These are phyloP conservation scores for Kodamaea leandrae DNA, from an alignment of 805 yeast genomes.

Conservation along the genomic window DNA sequence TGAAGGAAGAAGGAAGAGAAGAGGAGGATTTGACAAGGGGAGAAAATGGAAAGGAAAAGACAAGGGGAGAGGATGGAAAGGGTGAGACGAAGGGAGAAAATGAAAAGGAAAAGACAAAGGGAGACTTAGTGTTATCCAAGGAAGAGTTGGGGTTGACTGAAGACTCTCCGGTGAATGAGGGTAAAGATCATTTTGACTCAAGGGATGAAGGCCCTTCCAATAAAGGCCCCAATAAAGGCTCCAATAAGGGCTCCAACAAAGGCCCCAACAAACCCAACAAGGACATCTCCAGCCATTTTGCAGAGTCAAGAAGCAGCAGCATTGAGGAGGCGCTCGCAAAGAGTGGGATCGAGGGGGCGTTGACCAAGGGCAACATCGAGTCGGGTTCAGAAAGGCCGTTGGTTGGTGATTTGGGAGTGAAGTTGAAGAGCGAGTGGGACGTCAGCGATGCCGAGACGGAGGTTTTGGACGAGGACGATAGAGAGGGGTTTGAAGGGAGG, in stretches of 20 bases:
- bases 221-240: too few relatives aligned
- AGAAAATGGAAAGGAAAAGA: constrained; percentile 1
- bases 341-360: too few relatives aligned
- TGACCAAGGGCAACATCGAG: too few relatives aligned
- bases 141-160: background rate
- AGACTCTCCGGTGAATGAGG: constrained; percentile 2
- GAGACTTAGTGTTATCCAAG: too few relatives aligned
- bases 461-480: constrained; percentile 17
- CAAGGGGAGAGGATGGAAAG: constrained; percentile 1
- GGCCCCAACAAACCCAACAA: background rate
- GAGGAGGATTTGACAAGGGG: constrained; percentile 1
- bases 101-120: constrained; percentile 3
- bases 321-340: too few relatives aligned
- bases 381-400: too few relatives aligned
- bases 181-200: too few relatives aligned
- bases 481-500: background rate
- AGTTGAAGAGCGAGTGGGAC: too few relatives aligned
- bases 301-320: too few relatives aligned
- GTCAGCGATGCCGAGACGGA: constrained; percentile 32
- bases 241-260: background rate
- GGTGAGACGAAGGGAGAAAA: constrained; percentile 3
- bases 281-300: background rate
- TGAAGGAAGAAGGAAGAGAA: background rate
- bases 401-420: background rate
- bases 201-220: too few relatives aligned